These are phyloP conservation scores for Trypanosoma melophagium DNA, from an alignment of 208 protist genomes.

Conservation along the genomic window DNA sequence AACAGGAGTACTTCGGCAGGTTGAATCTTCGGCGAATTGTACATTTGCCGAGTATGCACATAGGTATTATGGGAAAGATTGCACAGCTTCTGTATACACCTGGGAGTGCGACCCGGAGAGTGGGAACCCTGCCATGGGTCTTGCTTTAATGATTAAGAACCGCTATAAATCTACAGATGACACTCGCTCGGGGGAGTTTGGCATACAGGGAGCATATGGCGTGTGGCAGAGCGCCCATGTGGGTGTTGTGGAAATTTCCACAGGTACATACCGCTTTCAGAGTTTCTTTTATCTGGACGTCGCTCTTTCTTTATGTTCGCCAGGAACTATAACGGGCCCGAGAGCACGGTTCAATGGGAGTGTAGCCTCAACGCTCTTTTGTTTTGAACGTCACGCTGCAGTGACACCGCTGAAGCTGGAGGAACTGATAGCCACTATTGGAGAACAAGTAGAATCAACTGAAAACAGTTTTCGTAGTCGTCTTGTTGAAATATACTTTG, in stretches of 20 bases:
- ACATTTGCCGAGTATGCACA: constrained; percentile 12
- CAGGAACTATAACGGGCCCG: neutral
- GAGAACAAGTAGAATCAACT: constrained; percentile 19
- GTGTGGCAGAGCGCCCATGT: constrained; percentile 26
- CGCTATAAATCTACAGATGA: neutral
- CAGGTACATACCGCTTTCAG: constrained; percentile 14
- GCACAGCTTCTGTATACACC: constrained; percentile 13
- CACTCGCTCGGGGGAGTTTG: neutral
- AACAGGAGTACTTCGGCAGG: constrained; percentile 8
- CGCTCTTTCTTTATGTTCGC: neutral
- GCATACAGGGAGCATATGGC: neutral
- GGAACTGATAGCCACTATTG: constrained; percentile 10
- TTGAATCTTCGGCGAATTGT: constrained; percentile 15
- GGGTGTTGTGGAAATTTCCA: constrained; percentile 9
- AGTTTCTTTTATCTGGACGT: constrained; percentile 15
- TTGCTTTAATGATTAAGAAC: constrained; percentile 14
- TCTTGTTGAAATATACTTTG: constrained; percentile 17
- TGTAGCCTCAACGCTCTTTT: constrained; percentile 10
- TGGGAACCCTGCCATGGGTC: neutral
- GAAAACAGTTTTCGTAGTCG: constrained; percentile 17
- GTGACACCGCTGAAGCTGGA: neutral
- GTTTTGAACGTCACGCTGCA: constrained; percentile 8
- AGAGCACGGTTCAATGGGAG: constrained; percentile 11
- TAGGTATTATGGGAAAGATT: constrained; percentile 21
- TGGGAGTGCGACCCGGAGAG: constrained; percentile 6